phyloP scores from a whole-genome alignment of 345 rosid genomes.

The Adansonia digitata region DNA sequence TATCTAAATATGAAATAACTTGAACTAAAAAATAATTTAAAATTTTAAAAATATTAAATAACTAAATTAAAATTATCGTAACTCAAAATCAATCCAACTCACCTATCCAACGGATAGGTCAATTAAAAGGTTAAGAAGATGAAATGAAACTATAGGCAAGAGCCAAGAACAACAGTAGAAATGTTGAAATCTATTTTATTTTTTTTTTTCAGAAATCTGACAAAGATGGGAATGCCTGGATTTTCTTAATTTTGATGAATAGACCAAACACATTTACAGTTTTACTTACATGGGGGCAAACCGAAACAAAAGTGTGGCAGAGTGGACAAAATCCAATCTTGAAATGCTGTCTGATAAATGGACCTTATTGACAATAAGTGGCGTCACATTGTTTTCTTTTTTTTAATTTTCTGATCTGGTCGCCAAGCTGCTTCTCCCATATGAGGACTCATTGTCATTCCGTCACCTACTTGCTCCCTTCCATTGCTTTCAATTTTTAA shows the following conservation, averaged over 20 bases:
- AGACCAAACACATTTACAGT: not conserved
- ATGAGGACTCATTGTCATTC: not conserved
- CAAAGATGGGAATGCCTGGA: not conserved
- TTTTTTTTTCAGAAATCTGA: no score
- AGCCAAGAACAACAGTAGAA: not conserved
- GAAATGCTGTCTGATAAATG: not conserved
- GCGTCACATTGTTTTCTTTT: not conserved
- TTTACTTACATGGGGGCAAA: no score
- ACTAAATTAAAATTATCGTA: no score
- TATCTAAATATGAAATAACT: no score
- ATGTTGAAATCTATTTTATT: not conserved
- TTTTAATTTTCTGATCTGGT: no score
- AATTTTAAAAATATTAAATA: no score
- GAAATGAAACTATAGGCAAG: not conserved
- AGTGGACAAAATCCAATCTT: not conserved
- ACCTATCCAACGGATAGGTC: no score
- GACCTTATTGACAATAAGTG: not conserved
- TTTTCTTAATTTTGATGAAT: not conserved
- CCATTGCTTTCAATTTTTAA: not conserved
- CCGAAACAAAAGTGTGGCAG: not conserved
- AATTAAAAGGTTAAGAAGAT: no score
- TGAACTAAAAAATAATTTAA: no score
- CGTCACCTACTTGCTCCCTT: not conserved
- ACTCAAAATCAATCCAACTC: no score
- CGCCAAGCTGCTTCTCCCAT: not conserved